Evolutionary conservation across 257 asterid species (phyloP), one percentile per base, ranked within the genome.

Genomic region (Paraleonurus japonicus): DNA sequence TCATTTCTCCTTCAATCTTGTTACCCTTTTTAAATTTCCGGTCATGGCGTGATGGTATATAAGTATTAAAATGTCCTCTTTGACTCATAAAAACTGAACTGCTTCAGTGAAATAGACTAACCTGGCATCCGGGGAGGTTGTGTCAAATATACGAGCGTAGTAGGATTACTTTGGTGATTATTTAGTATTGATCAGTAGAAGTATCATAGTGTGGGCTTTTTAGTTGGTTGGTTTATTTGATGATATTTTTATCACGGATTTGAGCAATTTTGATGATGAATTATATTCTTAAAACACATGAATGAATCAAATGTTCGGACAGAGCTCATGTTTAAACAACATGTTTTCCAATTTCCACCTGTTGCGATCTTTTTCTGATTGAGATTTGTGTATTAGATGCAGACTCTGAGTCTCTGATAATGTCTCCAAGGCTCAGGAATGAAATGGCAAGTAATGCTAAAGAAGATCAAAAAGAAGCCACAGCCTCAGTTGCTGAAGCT

Each of bases 401-500:
- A 51, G 47, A 4, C 5, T 63, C 43, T 27, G 50, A 47, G n/a
- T 41, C 48, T 41, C 48, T 41, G 55, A 70, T 65, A 61, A 11
- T 45, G 26, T 30, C 45, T 63, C 67, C 33, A 50, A 37, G 69
- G 47, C 48, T 60, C 67, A 82, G 85, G 82, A 60, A 35, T 33
- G 64, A 35, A 73, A 67, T 73, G 82, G 75, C 74, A 32, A 81
- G 77, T 72, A 60, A 19, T 57, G 30, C 72, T 0, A 73, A 62
- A 62, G 85, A 82, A 66, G 81, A 76, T 64, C 67, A 81, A 3
- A 89, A 83, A 85, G 75, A 65, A 78, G 41, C 12, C 81, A 20
- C 73, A 61, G 62, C 92, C 88, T 73, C 89, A 78, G 61, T 19
- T 92, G 75, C 81, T 92, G 81, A 82, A 73, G 79, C 50, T 87